Conservation (phyloP, 495 filamentous ascomycete species). For the Pseudomonodictys pantanalensis region DNA sequence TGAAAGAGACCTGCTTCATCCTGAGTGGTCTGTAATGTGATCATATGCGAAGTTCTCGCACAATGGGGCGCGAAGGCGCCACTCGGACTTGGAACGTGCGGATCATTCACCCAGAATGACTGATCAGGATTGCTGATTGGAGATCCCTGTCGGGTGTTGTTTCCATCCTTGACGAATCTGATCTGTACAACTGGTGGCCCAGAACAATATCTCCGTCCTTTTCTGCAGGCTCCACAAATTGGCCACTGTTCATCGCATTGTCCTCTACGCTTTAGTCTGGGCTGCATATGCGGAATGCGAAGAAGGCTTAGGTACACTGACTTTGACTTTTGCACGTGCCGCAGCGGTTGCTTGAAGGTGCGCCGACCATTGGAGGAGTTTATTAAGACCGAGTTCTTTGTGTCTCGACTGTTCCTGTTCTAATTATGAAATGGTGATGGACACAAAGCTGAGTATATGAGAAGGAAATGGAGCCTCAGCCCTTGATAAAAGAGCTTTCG, state of each 20-base stretch:
- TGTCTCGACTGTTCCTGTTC: no score
- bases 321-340: slow-evolving; percentile 10
- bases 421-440: no score
- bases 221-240: not conserved
- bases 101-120: not conserved
- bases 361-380: slow-evolving; percentile 5
- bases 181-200: not conserved
- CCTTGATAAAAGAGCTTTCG: no score
- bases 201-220: not conserved
- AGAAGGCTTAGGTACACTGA: not conserved
- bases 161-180: not conserved
- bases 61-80: not conserved
- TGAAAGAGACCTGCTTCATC: not conserved
- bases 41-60: not conserved
- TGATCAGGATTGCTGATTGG: not conserved
- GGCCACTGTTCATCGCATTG: slow-evolving; percentile 12
- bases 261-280: not conserved
- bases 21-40: not conserved
- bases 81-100: not conserved
- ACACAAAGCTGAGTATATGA: no score
- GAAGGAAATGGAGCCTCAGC: no score
- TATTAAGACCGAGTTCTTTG: no score
- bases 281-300: no score
- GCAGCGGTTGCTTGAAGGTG: slow-evolving; percentile 1
- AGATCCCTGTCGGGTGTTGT: not conserved